Percentiles rank a stretch among this genome's conserved stretches.
These are phyloP conservation scores for Acanthamoeba divionensis DNA, from an alignment of 208 protist species.

Conservation along the genomic window DNA sequence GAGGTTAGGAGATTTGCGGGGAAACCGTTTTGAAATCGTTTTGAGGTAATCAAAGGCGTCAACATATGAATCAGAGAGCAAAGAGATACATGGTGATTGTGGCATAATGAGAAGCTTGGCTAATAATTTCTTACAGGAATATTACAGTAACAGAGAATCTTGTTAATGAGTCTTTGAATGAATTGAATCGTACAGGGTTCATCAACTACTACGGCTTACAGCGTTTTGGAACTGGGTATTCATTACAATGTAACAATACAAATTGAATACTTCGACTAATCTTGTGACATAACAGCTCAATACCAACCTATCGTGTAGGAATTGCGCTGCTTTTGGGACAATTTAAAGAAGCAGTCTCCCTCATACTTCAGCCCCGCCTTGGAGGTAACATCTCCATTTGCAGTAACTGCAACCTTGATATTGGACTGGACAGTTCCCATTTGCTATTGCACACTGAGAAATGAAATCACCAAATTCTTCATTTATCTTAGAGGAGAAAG, in stretches of 20 bases:
- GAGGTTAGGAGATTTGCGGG: neutral
- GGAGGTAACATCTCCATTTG: neutral
- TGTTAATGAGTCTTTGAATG: neutral
- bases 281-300: too few species aligned
- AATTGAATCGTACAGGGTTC: neutral
- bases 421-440: too few species aligned
- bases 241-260: too few species aligned
- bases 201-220: constrained; percentile 43
- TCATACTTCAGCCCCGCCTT: constrained; percentile 2
- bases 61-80: too few species aligned
- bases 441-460: too few species aligned
- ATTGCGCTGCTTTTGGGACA: neutral
- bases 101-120: too few species aligned
- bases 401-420: too few species aligned
- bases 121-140: neutral
- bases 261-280: too few species aligned
- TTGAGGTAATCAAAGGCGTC: constrained; percentile 1
- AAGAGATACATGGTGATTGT: too few species aligned
- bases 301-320: constrained; percentile 6
- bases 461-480: too few species aligned
- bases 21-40: constrained; percentile 21
- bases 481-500: too few species aligned
- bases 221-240: constrained; percentile 50
- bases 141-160: neutral
- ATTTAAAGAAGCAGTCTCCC: constrained; percentile 8